A percentile compares a stretch with the other conserved stretches of the same genome.
phyloP scores from a whole-genome alignment of 176 grass and related monocot species.

The Stipa capillata region DNA sequence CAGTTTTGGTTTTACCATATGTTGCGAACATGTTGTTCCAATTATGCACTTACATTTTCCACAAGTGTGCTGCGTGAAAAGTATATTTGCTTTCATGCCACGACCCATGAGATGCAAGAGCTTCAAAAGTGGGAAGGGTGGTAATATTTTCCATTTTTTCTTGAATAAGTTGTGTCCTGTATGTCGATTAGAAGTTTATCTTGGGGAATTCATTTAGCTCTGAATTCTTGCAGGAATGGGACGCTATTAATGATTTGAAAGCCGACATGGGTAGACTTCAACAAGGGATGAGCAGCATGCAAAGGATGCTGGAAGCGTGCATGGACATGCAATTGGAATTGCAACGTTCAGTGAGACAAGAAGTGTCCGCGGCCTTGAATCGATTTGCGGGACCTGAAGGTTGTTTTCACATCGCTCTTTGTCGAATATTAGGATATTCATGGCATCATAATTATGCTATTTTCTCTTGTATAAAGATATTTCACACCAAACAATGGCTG shows the following conservation, averaged over 20 bases:
- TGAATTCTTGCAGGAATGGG: slow-evolving; percentile 75
- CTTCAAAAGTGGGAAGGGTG: not conserved
- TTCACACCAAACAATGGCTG: not conserved
- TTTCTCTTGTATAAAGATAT: not conserved
- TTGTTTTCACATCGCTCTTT: slow-evolving; percentile 9
- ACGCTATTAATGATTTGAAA: slow-evolving; percentile 84
- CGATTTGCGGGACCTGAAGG: slow-evolving; percentile 55
- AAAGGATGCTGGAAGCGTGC: slow-evolving; percentile 87
- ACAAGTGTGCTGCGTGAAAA: not conserved
- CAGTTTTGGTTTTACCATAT: not conserved
- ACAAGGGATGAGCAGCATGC: slow-evolving; percentile 94
- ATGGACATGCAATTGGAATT: slow-evolving; percentile 98
- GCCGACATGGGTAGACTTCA: slow-evolving; percentile 78
- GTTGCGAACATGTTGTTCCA: not conserved
- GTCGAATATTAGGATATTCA: not conserved
- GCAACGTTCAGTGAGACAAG: slow-evolving; percentile 90
- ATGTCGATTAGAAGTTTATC: not conserved
- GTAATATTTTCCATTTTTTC: not conserved
- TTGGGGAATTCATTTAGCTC: not conserved
- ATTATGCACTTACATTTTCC: not conserved
- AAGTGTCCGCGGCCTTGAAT: slow-evolving; percentile 94
- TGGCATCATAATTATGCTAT: not conserved
- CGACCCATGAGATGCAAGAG: not conserved
- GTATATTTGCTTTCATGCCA: not conserved
- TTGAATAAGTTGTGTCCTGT: not conserved